Evolutionary conservation across 441 rosid genomes (phyloP), one percentile per base, ranked within the genome.

Genomic region (Manihot esculenta): DNA sequence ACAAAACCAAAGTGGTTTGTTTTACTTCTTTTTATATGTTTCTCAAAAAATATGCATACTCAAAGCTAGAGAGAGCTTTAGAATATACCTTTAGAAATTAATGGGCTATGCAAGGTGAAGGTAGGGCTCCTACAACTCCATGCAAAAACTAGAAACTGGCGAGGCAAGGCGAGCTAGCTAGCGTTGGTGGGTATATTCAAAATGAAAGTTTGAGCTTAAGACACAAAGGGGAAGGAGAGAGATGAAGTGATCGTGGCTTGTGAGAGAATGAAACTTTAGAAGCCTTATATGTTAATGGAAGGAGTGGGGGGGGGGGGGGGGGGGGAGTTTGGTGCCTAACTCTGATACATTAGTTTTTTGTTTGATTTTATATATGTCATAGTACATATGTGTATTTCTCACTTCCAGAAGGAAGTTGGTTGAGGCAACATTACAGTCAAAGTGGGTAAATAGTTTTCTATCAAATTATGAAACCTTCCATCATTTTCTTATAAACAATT

Each of bases 241-340:
- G 55, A 15, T 24, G 17, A 47, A 23, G 51, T 17, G 66, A 20
- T 10, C 12, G 62, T 33, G 66, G 86, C 77, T 77, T 86, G 84
- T 68, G 48, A 76, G 78, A 79, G 78, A 79, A 82, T 66, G 79
- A 27, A 71, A 78, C 55, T 70, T 27, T 67, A 41, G 69, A 33
- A 57, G 10, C 71, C 62, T 76, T 79, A 72, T 81, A 77, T 72
- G 58, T 77, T 74, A 62, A 35, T 58, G 68, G 65, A 8, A 4
- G 3, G 44, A n/a, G n/a, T n/a, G n/a, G n/a, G n/a, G n/a, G n/a
- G n/a, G n/a, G n/a, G n/a, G n/a, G n/a, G n/a, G n/a, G n/a, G 49
- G 47, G 61, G 30, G 13, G 18, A 0, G 85, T 77, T 82, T 84
- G 87, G 87, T 82, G 83, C 87, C 84, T 51, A 82, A 79, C 84